Base-by-base conservation (phyloP, 306 rosid species). In the Fagus crenata region DNA sequence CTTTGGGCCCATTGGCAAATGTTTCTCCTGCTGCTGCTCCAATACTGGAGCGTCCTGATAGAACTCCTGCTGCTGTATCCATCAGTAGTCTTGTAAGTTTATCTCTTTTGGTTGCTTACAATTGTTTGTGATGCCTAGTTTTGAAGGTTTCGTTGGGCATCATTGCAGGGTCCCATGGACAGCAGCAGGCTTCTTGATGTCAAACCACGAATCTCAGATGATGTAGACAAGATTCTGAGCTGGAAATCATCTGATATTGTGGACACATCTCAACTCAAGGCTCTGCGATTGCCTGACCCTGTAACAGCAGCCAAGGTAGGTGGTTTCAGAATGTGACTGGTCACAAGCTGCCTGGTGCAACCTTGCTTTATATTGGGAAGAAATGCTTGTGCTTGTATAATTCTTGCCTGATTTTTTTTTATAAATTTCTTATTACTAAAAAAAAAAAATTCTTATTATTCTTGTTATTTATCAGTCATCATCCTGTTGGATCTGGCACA, bases 151-250 rank as follows among this genome's bases (percentile, higher is more conserved):
- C 46, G 15, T 56, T 55, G 54, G 54, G 12, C 63, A 49, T 36
- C 9, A 59, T 28, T 69, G 80, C 82, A 84, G 87, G 84, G 85
- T 61, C 40, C 71, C 13, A 78, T 70, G 81, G 87, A 84, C 39
- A 84, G 58, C 72, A 84, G 75, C 80, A 81, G 87, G 82, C 82
- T 81, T 43, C 80, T 81, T 60, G 87, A 84, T 77, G 87, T 84
- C 11, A 84, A 84, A 65, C 87, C 87, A 42, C 82, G 87, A 43
- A 81, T 81, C 41, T 74, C 75, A 2, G 85, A 81, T 69, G 87
- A 84, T 11, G 36, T 36, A 74, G 87, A 81, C 58, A 84, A 81
- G 72, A 81, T 69, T 53, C 70, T 74, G 78, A 76, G 82, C 74
- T 81, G 87, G 84, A 84, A 84, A 73, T 69, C 65, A 46, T 81